These are phyloP conservation scores for Phytophthora nicotianae DNA, from an alignment of 352 stramenopile genomes.

Conservation along the genomic window DNA sequence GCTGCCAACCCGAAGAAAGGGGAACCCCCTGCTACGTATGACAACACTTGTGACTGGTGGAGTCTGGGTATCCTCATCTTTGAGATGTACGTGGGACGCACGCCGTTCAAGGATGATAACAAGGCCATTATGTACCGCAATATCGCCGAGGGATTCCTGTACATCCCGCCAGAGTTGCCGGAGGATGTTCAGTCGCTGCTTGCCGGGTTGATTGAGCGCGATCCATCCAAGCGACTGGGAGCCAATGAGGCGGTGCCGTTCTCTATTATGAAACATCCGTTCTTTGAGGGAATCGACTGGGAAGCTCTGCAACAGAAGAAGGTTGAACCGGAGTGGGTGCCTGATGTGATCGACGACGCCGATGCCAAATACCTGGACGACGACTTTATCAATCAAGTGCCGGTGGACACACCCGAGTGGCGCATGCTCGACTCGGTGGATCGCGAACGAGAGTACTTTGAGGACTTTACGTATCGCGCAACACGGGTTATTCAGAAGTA, in stretches of 20 bases:
- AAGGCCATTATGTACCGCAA: constrained; percentile 93
- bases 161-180: constrained; percentile 76
- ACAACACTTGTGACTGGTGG: constrained; percentile 91
- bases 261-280: constrained; percentile 89
- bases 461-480: constrained; percentile 85
- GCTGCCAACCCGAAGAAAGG: constrained; percentile 55
- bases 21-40: constrained; percentile 57
- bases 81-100: constrained; percentile 90
- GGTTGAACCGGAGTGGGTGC: constrained; percentile 79
- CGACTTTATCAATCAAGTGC: constrained; percentile 87
- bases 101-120: constrained; percentile 94
- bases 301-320: constrained; percentile 83
- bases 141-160: constrained; percentile 85
- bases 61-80: constrained; percentile 91
- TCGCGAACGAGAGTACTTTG: constrained; percentile 82
- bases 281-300: constrained; percentile 90
- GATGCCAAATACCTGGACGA: constrained; percentile 90
- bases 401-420: constrained; percentile 88
- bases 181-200: constrained; percentile 80
- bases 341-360: constrained; percentile 81
- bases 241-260: constrained; percentile 80
- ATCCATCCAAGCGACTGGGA: constrained; percentile 76
- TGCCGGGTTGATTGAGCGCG: constrained; percentile 75
- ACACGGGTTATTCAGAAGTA: constrained; percentile 80
- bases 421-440: constrained; percentile 90